Evolutionary conservation across 371 early-diverging fungal species (phyloP), one percentile per base, ranked within the genome.

Genomic region (Lichtheimia corymbifera): DNA sequence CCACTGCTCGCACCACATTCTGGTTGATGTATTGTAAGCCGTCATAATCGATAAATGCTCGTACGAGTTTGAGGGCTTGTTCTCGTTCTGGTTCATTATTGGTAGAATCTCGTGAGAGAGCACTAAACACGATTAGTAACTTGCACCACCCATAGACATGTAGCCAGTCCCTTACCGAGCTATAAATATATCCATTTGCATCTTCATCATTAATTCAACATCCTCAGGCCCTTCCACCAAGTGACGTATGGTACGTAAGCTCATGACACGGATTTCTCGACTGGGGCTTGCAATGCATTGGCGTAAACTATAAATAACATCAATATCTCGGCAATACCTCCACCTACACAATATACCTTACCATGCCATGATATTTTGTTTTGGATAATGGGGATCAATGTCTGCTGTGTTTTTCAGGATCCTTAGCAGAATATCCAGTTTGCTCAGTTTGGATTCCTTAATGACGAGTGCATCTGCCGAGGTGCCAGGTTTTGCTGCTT

Each of bases 31-130:
- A 65, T 41, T 73, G 70, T 25, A 82, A 80, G 9, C 90, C 93
- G 0, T 79, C 86, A 6, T 80, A 77, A 25, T 91, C 90, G 24
- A 93, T 74, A 58, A 89, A 86, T 1, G 83, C 73, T 17, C 92
- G 75, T 0, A 92, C 75, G 0, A 92, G 80, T 55, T 89, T 88
- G 4, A 93, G 47, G 0, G 89, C 87, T 54, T 93, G 92, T 58
- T 89, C 91, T 47, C 91, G 77, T 59, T 93, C 93, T 14, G 85
- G 75, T 44, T 91, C 91, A 63, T 78, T 77, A n/a, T 57, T 65
- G 52, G 84, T 79, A 25, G 75, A 70, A 64, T 90, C 91, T 4
- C 87, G 79, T 9, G 83, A 75, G 28, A 91, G 59, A 1, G 90
- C 77, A 63, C 88, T 90, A 57, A 30, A 59, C 7, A 6, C 11